These are phyloP conservation scores for Coemansia sp. DNA, from an alignment of 192 early-diverging fungal species.

Conservation along the genomic window DNA sequence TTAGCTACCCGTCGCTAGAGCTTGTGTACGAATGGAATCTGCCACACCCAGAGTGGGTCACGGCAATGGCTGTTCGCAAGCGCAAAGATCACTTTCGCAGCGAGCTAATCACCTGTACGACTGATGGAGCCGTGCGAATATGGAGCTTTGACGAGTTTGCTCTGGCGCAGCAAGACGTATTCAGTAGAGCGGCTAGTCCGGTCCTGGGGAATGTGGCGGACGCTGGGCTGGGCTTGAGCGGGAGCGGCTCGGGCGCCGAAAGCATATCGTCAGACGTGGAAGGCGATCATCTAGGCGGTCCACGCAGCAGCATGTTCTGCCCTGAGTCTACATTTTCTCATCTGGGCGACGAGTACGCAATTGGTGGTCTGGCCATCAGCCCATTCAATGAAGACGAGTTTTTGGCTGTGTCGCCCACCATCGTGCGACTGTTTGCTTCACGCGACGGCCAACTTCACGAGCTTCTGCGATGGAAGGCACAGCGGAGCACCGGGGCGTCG, in stretches of 20 bases:
- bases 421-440: slow-evolving; percentile 46
- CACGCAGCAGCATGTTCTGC: slow-evolving; percentile 15
- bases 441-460: slow-evolving; percentile 39
- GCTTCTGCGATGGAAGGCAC: slow-evolving; percentile 42
- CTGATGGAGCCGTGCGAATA: slow-evolving; percentile 38
- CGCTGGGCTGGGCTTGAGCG: background rate
- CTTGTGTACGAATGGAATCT: slow-evolving; percentile 41
- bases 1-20: slow-evolving; percentile 46
- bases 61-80: slow-evolving; percentile 29
- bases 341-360: slow-evolving; percentile 22
- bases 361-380: slow-evolving; percentile 22
- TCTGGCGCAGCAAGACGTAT: slow-evolving; percentile 38
- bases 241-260: slow-evolving; percentile 11
- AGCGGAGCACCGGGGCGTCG: slow-evolving; percentile 14
- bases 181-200: slow-evolving; percentile 31
- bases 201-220: background rate
- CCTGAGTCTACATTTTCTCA: slow-evolving; percentile 35
- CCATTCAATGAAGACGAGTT: slow-evolving; percentile 52
- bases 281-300: background rate
- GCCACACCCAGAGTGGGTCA: slow-evolving; percentile 47
- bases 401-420: slow-evolving; percentile 29
- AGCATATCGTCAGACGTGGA: slow-evolving; percentile 21
- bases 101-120: slow-evolving; percentile 47
- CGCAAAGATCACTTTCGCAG: slow-evolving; percentile 41
- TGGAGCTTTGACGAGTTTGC: slow-evolving; percentile 53